Conservation (phyloP, 225 moss, liverwort and hornwort species). For the Neckera pumila region DNA sequence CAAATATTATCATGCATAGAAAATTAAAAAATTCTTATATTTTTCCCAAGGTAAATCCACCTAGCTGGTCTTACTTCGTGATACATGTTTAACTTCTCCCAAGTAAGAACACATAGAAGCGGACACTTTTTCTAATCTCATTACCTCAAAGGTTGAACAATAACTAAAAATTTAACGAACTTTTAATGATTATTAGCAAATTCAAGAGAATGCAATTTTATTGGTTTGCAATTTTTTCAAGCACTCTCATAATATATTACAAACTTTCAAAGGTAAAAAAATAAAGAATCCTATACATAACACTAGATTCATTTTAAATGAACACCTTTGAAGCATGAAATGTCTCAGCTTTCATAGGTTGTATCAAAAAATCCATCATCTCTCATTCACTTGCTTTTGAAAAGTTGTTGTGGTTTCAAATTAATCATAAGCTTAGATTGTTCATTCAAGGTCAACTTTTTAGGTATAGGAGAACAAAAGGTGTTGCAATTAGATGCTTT, state of each 20-base stretch:
- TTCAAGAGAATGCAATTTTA: neutral
- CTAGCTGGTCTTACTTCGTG: too few relatives aligned
- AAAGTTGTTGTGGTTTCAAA: neutral
- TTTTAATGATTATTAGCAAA: neutral
- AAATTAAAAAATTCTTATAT: too few relatives aligned
- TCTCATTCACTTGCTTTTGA: neutral
- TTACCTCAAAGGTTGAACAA: too few relatives aligned
- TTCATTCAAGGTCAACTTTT: too few relatives aligned
- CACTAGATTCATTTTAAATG: neutral
- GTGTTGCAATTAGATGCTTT: too few relatives aligned
- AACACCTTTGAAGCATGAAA: neutral
- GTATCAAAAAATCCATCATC: neutral
- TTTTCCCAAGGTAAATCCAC: too few relatives aligned
- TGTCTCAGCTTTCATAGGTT: neutral
- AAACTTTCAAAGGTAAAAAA: neutral
- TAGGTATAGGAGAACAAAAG: rapidly evolving
- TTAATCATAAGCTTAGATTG: too few relatives aligned
- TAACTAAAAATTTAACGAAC: neutral
- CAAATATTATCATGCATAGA: too few relatives aligned
- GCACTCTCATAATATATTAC: neutral
- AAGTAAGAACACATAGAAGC: neutral
- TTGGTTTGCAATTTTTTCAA: neutral
- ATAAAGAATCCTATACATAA: neutral
- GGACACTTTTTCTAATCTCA: neutral
- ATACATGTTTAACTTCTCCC: too few relatives aligned